Evolutionary conservation across 495 filamentous ascomycete species (phyloP).

Genomic region (Patellaria atrata): DNA sequence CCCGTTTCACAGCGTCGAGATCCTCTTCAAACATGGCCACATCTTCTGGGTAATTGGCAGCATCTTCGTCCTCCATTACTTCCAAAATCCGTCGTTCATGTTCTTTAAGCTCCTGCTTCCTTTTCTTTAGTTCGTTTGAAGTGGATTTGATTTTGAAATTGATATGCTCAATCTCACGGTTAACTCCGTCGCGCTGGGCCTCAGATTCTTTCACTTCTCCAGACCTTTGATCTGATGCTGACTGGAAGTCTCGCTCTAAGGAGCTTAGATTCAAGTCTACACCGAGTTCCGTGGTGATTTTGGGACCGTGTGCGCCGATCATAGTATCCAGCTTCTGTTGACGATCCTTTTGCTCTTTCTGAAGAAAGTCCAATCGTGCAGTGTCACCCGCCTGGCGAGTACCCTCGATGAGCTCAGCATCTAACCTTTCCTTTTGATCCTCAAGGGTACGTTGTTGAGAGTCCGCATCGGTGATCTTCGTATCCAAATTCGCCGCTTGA

Average conservation of each 20-base stretch:
- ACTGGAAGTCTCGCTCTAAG: slow-evolving; percentile 59
- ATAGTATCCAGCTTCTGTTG: slow-evolving; percentile 61
- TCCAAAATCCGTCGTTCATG: slow-evolving; percentile 40
- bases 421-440: slow-evolving; percentile 49
- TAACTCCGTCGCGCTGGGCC: slow-evolving; percentile 50
- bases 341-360: slow-evolving; percentile 58
- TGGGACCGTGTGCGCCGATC: slow-evolving; percentile 54
- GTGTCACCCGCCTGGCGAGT: slow-evolving; percentile 63
- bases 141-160: slow-evolving; percentile 59
- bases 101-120: slow-evolving; percentile 45
- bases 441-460: slow-evolving; percentile 50
- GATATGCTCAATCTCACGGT: slow-evolving; percentile 59
- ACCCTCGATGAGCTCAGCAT: slow-evolving; percentile 61
- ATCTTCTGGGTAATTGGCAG: slow-evolving; percentile 33
- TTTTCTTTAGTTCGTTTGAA: slow-evolving; percentile 45
- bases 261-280: slow-evolving; percentile 50
- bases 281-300: slow-evolving; percentile 47
- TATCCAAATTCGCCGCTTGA: slow-evolving; percentile 49
- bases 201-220: slow-evolving; percentile 44
- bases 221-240: slow-evolving; percentile 39
- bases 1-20: slow-evolving; percentile 45
- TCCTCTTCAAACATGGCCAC: slow-evolving; percentile 43
- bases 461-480: slow-evolving; percentile 47
- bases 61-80: slow-evolving; percentile 38
- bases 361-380: slow-evolving; percentile 63